Conservation (phyloP, 2,329 filamentous ascomycete species). For the Hypoxylon sp. region DNA sequence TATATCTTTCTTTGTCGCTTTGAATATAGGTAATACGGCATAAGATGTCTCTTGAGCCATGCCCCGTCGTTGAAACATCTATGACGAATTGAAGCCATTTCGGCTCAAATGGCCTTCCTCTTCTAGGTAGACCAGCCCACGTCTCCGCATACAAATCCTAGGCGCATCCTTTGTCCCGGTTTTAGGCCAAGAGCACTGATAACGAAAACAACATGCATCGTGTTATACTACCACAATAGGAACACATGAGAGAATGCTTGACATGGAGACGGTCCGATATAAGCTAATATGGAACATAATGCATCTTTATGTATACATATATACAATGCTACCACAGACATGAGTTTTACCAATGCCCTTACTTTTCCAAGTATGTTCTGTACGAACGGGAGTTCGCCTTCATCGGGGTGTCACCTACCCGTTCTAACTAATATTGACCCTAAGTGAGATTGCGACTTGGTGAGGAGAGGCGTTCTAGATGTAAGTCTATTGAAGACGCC, state of each 20-base stretch:
- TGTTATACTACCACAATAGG: constrained; percentile 7
- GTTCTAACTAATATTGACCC: not conserved
- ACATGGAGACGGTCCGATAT: constrained; percentile 14
- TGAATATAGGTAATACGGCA: too few relatives aligned
- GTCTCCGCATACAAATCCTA: constrained; percentile 22
- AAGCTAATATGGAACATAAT: constrained; percentile 11
- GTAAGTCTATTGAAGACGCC: not conserved
- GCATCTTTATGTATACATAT: constrained; percentile 1
- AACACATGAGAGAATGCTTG: constrained; percentile 15
- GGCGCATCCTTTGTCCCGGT: constrained; percentile 24
- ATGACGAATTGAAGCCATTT: constrained; percentile 23
- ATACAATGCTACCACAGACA: constrained; percentile 16
- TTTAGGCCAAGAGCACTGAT: constrained; percentile 21
- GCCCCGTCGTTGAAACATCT: constrained; percentile 13
- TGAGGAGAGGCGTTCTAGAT: constrained; percentile 6
- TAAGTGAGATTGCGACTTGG: constrained; percentile 3
- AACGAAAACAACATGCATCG: constrained; percentile 8
- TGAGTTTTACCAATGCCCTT: not conserved
- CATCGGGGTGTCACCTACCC: not conserved
- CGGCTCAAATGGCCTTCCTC: constrained; percentile 31
- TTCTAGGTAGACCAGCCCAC: constrained; percentile 22
- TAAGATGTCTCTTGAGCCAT: constrained; percentile 9
- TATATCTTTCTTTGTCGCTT: not conserved
- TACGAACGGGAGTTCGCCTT: not conserved
- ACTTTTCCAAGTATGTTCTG: not conserved